Base-by-base conservation (phyloP, 345 rosid genomes). In the Mallotus nudiflorus region DNA sequence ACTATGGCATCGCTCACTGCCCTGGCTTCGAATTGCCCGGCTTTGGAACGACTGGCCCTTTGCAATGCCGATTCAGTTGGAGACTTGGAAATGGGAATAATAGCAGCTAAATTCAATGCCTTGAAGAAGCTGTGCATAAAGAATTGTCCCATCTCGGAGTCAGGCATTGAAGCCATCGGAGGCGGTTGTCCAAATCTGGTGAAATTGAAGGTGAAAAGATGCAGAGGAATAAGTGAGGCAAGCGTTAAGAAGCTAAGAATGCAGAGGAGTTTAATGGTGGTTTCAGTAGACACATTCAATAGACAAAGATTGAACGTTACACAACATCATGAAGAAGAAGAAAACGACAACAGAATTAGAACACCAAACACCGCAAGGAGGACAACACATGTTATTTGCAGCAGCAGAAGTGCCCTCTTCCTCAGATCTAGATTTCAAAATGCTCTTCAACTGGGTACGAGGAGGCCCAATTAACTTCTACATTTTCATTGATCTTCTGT, bases 41-140 rank as follows among this genome's bases (percentile, higher is more conserved):
- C 22, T 40, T 78, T 84, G 6, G 85, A 84, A 39, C 69, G 88
- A 63, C 46, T 84, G 78, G 88, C 87, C 0, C 71, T 82, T 6
- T 84, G 88, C 31, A 75, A 77, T 53, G 75, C 78, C 7, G 84
- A 84, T 5, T 39, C 85, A 5, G 81, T 84, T 2, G 81, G 82
- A 25, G 85, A 82, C 40, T 0, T 7, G 5, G 85, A 77, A 73
- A 79, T 84, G 74, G 69, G 52, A n/a, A 54, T 70, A 1, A 75
- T 84, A 13, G 85, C 71, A 33, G 53, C 60, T 16, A 84, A 84
- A 55, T 84, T 75, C 72, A 20, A 9, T 10, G 80, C 81, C 6
- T 39, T 84, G 75, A 84, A 80, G 78, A 84, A 82, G 79, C 82
- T 84, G 4, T 84, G 88, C 77, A 73, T 84, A 35, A 84, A 84